Evolutionary conservation across 176 grass and related monocot species (phyloP), one percentile per base, ranked within the genome.

Genomic region (Raddia distichophylla): DNA sequence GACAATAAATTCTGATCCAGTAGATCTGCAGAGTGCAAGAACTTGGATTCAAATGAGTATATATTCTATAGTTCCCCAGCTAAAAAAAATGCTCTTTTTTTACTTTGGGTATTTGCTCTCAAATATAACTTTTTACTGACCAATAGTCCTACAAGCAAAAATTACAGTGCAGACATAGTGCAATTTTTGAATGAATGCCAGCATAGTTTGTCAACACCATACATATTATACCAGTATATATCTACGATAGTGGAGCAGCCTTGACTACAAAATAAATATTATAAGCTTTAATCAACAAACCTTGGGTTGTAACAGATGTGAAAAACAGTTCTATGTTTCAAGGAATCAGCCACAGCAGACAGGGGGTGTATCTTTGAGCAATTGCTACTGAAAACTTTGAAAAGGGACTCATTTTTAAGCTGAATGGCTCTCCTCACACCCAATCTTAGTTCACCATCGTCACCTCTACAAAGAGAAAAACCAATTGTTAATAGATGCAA

Each of bases 231-330:
- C 52, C 9, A 67, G 45, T 18, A 65, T 75, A 71, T 18, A 60
- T 64, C 7, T 62, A 6, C 37, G 1, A 33, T 67, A 55, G 14
- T 57, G 34, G 14, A 70, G 56, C 17, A 56, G 79, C 17, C 46
- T 73, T 49, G 10, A 50, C 74, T 43, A 56, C 76, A 37, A 50
- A 60, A 70, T 17, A 12, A 48, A 86, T 35, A 85, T 1, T 62
- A 19, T 45, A 74, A 60, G 54, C 43, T 63, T 67, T 53, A 63
- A 5, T 74, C 59, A 80, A 57, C 71, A 67, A 80, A 99, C 97
- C 97, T 99, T 54, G 97, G 93, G 61, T 93, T 99, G 77, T 96
- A 99, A 90, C 83, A 90, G 48, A 99, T 90, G 70, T 77, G 69
- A 72, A 96, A 99, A 70, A 80, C 91, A 69, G 74, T 87, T 82